phyloP scores from a whole-genome alignment of 345 rosid genomes.

The Cochlearia excelsa region DNA sequence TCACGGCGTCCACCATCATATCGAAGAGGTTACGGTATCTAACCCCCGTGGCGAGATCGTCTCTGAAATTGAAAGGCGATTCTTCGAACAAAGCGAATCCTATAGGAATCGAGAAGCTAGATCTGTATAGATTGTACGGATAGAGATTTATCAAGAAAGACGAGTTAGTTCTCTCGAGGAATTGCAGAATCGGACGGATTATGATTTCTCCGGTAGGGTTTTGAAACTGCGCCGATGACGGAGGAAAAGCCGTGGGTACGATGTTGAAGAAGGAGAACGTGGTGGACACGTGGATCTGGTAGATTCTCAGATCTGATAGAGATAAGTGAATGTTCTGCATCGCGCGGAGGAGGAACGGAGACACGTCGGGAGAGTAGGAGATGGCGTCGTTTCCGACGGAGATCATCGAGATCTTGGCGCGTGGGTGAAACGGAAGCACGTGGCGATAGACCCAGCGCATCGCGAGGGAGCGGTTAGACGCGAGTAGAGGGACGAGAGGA shows the following conservation, averaged over 20 bases:
- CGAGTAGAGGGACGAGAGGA: constrained; percentile 55
- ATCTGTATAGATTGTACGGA: constrained; percentile 75
- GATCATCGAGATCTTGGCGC: constrained; percentile 64
- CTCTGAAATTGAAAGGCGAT: constrained; percentile 69
- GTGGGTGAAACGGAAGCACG: constrained; percentile 81
- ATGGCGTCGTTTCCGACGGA: constrained; percentile 76
- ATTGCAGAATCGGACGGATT: constrained; percentile 68
- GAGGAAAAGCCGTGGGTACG: constrained; percentile 73
- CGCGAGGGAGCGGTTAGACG: constrained; percentile 75
- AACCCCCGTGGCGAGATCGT: constrained; percentile 71
- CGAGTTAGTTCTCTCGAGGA: constrained; percentile 65
- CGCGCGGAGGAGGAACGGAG: constrained; percentile 63
- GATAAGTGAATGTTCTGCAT: constrained; percentile 55
- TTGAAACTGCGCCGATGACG: constrained; percentile 49
- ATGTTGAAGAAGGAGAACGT: constrained; percentile 77
- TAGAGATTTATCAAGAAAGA: constrained; percentile 74
- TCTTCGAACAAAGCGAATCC: constrained; percentile 88
- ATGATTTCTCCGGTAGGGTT: constrained; percentile 58
- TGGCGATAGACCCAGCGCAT: constrained; percentile 65
- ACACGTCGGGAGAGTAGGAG: constrained; percentile 40
- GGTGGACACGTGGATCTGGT: constrained; percentile 59
- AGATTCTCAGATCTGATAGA: constrained; percentile 63
- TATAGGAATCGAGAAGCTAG: constrained; percentile 62
- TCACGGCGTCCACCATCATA: constrained; percentile 85
- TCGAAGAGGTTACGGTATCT: constrained; percentile 81